A percentile compares a stretch with the other conserved stretches of the same genome.
phyloP scores from a whole-genome alignment of 306 rosid genomes.

The Datisca glomerata region DNA sequence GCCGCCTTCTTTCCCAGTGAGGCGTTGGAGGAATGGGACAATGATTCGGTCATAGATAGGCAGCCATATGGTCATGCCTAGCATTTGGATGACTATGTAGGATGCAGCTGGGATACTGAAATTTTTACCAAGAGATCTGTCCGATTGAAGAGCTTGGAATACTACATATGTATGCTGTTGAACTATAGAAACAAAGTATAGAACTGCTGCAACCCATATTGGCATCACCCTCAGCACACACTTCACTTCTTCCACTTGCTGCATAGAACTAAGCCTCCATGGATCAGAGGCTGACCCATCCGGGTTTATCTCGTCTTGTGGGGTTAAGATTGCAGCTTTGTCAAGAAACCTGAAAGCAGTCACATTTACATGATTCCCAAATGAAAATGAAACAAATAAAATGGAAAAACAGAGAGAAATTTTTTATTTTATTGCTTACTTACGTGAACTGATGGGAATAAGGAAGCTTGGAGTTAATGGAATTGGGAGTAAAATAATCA shows the following conservation, averaged over 20 bases:
- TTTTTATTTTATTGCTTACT: neutral
- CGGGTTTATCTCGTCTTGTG: conserved; percentile 31
- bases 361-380: neutral
- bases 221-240: conserved; percentile 64
- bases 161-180: conserved; percentile 51
- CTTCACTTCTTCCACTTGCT: conserved; percentile 88
- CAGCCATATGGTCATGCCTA: conserved; percentile 47
- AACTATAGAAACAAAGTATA: conserved; percentile 22
- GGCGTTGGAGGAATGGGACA: conserved; percentile 41
- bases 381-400: neutral
- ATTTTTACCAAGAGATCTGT: conserved; percentile 34
- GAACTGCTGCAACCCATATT: conserved; percentile 39
- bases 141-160: conserved; percentile 79
- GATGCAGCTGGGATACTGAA: conserved; percentile 70
- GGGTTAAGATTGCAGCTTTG: conserved; percentile 60
- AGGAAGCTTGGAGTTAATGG: conserved; percentile 50
- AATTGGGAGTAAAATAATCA: conserved; percentile 31
- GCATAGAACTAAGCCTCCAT: conserved; percentile 69
- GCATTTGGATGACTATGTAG: conserved; percentile 43
- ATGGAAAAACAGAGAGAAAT: neutral
- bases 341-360: conserved; percentile 33
- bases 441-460: conserved; percentile 77
- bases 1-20: conserved; percentile 54
- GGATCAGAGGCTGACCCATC: conserved; percentile 70
- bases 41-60: conserved; percentile 53